These are phyloP conservation scores for Casuarina cunninghamiana DNA, from an alignment of 306 rosid genomes.

Conservation along the genomic window DNA sequence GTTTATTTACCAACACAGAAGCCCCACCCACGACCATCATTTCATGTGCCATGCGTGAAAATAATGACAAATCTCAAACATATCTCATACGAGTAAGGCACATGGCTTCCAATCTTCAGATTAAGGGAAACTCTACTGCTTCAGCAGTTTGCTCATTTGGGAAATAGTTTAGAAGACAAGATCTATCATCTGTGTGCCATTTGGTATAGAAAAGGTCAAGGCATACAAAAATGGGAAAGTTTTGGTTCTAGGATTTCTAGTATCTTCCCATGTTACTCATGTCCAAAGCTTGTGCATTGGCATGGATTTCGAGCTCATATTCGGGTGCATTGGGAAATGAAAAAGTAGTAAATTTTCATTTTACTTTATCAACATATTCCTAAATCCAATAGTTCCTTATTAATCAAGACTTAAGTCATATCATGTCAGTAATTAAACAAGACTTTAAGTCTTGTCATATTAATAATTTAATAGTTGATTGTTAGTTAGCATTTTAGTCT, in stretches of 20 bases:
- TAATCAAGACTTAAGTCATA: no score
- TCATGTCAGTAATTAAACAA: no score
- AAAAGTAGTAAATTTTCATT: no score
- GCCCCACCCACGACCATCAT: constrained; percentile 48
- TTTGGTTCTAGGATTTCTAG: constrained; percentile 12
- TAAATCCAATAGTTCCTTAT: no score
- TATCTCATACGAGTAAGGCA: constrained; percentile 43
- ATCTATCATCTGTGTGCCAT: background rate
- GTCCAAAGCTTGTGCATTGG: constrained; percentile 8
- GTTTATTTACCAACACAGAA: constrained; percentile 22
- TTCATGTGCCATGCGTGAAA: constrained; percentile 51
- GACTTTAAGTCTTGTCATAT: no score
- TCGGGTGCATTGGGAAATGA: no score
- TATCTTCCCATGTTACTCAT: constrained; percentile 16
- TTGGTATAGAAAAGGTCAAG: background rate
- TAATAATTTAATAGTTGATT: no score
- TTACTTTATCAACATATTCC: no score
- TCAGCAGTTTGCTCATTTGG: constrained; percentile 24
- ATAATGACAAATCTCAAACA: constrained; percentile 43
- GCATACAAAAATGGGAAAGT: background rate
- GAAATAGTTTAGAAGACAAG: constrained; percentile 7
- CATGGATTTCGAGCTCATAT: constrained; percentile 1
- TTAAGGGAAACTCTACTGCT: constrained; percentile 19
- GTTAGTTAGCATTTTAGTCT: no score
- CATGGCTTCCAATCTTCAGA: constrained; percentile 36